Percentiles rank a stretch among this genome's conserved stretches.
phyloP scores from a whole-genome alignment of 768 basidiomycete species.

The Boletus tylopilopsis region DNA sequence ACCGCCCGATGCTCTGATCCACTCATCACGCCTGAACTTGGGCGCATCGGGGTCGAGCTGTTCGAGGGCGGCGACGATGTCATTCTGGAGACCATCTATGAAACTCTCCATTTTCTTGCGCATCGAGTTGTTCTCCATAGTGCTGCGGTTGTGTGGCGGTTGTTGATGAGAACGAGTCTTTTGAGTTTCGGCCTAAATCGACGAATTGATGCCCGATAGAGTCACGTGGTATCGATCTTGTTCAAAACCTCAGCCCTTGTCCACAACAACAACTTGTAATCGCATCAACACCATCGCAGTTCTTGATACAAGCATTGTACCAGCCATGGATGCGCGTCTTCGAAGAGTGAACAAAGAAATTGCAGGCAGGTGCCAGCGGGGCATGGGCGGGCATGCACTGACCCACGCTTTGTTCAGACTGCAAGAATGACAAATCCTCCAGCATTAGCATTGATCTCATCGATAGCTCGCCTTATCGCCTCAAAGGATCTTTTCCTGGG shows the following conservation, averaged over 20 bases:
- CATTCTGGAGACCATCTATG: slow-evolving; percentile 70
- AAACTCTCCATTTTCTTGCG: slow-evolving; percentile 74
- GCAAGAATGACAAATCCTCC: slow-evolving; percentile 92
- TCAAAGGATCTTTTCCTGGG: slow-evolving; percentile 87
- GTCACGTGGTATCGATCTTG: slow-evolving; percentile 1
- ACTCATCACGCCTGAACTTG: slow-evolving; percentile 76
- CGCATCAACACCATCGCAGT: too few relatives aligned
- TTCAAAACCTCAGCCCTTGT: neutral
- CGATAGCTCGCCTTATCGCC: slow-evolving; percentile 87
- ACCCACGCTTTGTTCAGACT: slow-evolving; percentile 50
- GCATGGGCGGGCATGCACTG: neutral
- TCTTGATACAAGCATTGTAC: slow-evolving; percentile 1
- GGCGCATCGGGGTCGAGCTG: slow-evolving; percentile 68
- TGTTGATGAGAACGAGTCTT: neutral
- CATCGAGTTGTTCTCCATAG: slow-evolving; percentile 43
- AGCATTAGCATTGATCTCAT: slow-evolving; percentile 83
- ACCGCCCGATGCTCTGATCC: slow-evolving; percentile 67
- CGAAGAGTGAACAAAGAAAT: slow-evolving; percentile 95
- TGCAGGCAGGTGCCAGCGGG: slow-evolving; percentile 47
- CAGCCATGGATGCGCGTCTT: slow-evolving; percentile 82
- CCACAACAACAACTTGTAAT: neutral
- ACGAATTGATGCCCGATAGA: too few relatives aligned
- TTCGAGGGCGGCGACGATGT: slow-evolving; percentile 77
- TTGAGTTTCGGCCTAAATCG: neutral
- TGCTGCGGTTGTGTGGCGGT: neutral